Base-by-base conservation (phyloP, 495 filamentous ascomycete species). In the Lasiosphaeriaceae sp. region DNA sequence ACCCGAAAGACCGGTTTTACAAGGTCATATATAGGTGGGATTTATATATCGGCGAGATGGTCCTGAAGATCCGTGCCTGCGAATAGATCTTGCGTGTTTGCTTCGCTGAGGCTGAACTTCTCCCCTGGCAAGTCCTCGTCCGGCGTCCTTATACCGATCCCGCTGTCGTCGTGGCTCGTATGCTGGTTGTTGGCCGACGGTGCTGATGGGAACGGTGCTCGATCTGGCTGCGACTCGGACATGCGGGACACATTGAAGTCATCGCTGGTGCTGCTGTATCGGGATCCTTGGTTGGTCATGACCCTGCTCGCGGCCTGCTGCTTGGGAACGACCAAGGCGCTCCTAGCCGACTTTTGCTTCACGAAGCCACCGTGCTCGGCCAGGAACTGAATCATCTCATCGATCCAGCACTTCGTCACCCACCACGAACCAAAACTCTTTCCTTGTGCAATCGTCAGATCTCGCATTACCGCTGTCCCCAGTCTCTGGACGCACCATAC, bases 341-440 rank as follows among this genome's bases (percentile, higher is more conserved):
- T 45, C 24, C 61, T 22, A 7, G 60, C 58, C 23, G 52, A 65
- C 51, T 64, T 73, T 19, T 72, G 68, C 54, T 83, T 82, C 78
- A 97, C 83, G 67, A 97, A 97, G 0, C 94, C 94, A 19, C 94
- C 94, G 54, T 92, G 87, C 64, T 96, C 91, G 0, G 90, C 92
- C 61, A 95, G 79, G 83, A 94, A 97, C 37, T 86, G 74, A 63
- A 92, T 84, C 92, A 96, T 95, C 72, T 97, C 94, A 67, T 97
- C 93, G 52, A 98, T 83, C 78, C 92, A 98, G 51, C 92, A 90
- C 67, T 97, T 96, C n/a, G 90, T 92, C 52, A 96, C 88, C 91
- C 94, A 97, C 94, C 94, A 98, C 2, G 89, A 86, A 14, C 90
- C 90, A 66, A 96, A 98, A 63, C 90, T 96, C 56, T 85, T 83